Evolutionary conservation across 257 asterid species (phyloP).

Genomic region (Linaria vulgaris): DNA sequence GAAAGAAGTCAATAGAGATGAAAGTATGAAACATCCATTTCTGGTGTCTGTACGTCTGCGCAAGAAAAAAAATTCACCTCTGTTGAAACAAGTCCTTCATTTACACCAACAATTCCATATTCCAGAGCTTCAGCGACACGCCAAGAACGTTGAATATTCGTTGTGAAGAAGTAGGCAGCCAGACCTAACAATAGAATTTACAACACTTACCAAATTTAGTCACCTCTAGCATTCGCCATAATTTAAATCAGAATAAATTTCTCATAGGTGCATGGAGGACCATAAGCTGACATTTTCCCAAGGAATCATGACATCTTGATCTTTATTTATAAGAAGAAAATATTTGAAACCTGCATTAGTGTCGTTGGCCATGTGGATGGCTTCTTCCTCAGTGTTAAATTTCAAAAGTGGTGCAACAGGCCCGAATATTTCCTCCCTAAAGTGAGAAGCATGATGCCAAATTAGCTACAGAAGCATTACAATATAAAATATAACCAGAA

Average conservation of each 20-base stretch:
- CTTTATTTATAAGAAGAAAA: slow-evolving; percentile 12
- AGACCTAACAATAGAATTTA: slow-evolving; percentile 50
- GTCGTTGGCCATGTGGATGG: slow-evolving; percentile 81
- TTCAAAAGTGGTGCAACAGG: slow-evolving; percentile 96
- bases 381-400: slow-evolving; percentile 95
- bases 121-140: slow-evolving; percentile 95
- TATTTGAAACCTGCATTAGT: slow-evolving; percentile 71
- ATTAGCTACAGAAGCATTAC: slow-evolving; percentile 5
- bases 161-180: slow-evolving; percentile 89
- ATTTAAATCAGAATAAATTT: slow-evolving; percentile 6
- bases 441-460: slow-evolving; percentile 22
- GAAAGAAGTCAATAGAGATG: slow-evolving; percentile 18
- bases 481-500: too few relatives aligned
- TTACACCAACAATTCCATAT: slow-evolving; percentile 95
- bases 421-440: slow-evolving; percentile 92
- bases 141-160: slow-evolving; percentile 79
- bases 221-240: not conserved
- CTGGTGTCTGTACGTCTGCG: not conserved
- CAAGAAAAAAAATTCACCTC: slow-evolving; percentile 60
- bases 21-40: slow-evolving; percentile 7
- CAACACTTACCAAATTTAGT: slow-evolving; percentile 9
- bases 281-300: not conserved
- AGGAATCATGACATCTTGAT: slow-evolving; percentile 4
- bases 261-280: slow-evolving; percentile 15
- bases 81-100: slow-evolving; percentile 91